Base-by-base conservation (phyloP, 202 grass and related monocot genomes). In the Elaeis oleifera region DNA sequence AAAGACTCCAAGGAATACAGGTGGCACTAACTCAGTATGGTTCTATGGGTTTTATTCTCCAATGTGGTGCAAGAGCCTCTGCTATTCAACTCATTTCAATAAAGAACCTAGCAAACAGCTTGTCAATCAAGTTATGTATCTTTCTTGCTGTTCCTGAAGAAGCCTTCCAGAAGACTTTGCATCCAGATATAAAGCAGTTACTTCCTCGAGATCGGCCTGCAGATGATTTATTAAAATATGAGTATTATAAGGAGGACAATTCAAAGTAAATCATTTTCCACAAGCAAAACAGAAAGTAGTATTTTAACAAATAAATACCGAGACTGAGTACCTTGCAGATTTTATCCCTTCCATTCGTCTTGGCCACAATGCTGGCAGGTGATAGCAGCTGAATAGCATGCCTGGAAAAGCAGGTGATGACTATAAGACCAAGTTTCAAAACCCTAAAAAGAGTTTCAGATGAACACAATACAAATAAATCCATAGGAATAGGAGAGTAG, bases 301-400 rank as follows among this genome's bases (percentile, higher is more conserved):
- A 67, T 56, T 58, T 20, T 61, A 29, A 51, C 23, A 71, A 57
- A 19, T 26, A 29, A 73, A 23, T 24, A 63, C 54, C 54, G 26
- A 53, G 25, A 62, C 9, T 17, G 70, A 4, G 6, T 83, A 94
- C 95, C 85, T 99, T 99, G 85, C 70, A 87, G 24, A 99, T 99
- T 71, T 87, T 99, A 16, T 99, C 95, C 75, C 88, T 82, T 69
- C 95, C 88, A 67, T 94, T 94, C 53, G 75, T 70, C 67, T 89
- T 94, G 14, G 85, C 80, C 49, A 90, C 66, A 51, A 99, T 70
- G 18, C 73, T 99, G 57, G 94, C 88, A 55, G 94, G 85, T 50
- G 88, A 99, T 60, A 87, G 69, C 59, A 94, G 54, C 80, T 90
- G 88, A 75, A 94, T 99, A 52, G 85, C 77, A 94, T 99, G 88